Evolutionary conservation across 768 basidiomycete genomes (phyloP).

Genomic region (Leccinum ochraceum): DNA sequence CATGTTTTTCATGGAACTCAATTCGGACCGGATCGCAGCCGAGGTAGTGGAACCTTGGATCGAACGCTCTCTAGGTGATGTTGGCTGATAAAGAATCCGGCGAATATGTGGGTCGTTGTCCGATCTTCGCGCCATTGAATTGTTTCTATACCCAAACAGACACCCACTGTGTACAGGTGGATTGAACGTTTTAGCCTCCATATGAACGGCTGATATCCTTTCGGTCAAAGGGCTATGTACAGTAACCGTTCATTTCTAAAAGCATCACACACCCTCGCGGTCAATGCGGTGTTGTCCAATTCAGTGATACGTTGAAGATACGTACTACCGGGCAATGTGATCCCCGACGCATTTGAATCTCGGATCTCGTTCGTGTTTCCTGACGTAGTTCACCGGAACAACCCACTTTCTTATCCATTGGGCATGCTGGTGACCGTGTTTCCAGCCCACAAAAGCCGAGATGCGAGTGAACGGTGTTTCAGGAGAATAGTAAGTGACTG

Average conservation of each 20-base stretch:
- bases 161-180: background rate
- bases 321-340: background rate
- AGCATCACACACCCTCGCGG: background rate
- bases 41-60: constrained; percentile 45
- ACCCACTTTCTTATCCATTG: background rate
- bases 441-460: background rate
- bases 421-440: background rate
- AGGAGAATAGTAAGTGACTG: background rate
- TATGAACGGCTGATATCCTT: background rate
- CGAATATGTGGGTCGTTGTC: background rate
- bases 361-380: background rate
- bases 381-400: background rate
- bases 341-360: background rate
- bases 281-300: background rate
- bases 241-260: background rate
- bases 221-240: background rate
- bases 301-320: background rate
- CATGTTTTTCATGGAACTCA: constrained; percentile 59
- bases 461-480: background rate
- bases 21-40: constrained; percentile 44
- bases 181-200: background rate
- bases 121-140: background rate
- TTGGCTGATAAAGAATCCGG: background rate
- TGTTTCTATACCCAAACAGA: background rate
- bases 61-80: constrained; percentile 9